Percentiles rank a stretch among this genome's conserved stretches.
Conservation (phyloP, 164 flowering plant species). For the Kalanchoe fedtschenkoi region DNA sequence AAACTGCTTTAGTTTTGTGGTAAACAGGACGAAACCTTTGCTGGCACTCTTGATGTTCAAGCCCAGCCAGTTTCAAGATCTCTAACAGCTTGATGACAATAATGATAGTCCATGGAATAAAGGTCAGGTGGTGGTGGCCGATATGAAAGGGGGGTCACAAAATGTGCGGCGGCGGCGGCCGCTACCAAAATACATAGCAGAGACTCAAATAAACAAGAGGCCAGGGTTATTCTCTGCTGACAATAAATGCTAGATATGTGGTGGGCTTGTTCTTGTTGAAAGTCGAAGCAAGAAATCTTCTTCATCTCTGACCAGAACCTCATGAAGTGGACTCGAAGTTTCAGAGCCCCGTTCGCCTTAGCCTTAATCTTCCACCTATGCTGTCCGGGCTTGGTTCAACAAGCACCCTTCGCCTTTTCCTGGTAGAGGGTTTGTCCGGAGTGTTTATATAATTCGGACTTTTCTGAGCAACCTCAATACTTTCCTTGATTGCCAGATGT, state of each 20-base stretch:
- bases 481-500: background rate
- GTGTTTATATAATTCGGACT: background rate
- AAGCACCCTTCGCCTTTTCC: background rate
- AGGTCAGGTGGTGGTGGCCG: too few species aligned
- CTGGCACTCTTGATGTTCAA: too few species aligned
- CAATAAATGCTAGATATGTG: background rate
- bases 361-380: slow-evolving; percentile 7
- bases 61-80: too few species aligned
- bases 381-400: slow-evolving; percentile 6
- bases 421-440: background rate
- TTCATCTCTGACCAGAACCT: background rate
- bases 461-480: background rate
- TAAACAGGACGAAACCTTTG: too few species aligned
- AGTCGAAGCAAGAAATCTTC: background rate
- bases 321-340: background rate
- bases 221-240: background rate
- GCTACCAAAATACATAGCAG: background rate
- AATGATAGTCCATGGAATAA: too few species aligned
- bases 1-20: too few species aligned
- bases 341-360: background rate
- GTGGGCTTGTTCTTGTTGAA: too few species aligned
- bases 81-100: too few species aligned
- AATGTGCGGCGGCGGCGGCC: background rate
- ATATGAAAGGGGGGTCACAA: background rate
- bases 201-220: background rate